Base-by-base conservation (phyloP, 2,329 filamentous ascomycete genomes). In the Aspergillus sp. region DNA sequence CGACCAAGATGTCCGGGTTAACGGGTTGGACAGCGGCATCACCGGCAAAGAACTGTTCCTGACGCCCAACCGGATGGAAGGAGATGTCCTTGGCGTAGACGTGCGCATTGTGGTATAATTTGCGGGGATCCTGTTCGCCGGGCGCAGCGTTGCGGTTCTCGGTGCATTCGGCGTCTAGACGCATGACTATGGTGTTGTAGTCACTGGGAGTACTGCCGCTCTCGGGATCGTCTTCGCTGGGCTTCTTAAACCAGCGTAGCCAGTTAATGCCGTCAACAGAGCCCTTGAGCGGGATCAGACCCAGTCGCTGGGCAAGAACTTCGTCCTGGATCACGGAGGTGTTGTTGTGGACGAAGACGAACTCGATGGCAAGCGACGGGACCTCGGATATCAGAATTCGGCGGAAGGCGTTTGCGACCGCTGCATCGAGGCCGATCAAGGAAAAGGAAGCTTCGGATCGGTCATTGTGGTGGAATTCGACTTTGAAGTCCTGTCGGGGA, bases 301-400 rank as follows among this genome's bases (percentile, higher is more conserved):
- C 91, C 19, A 98, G 71, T 27, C 91, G 75, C 58, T 91, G 84
- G 11, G 88, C 81, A 32, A 98, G 78, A 4, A 98, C 89, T 67
- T 98, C 91, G 57, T 98, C 91, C 60, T 96, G 89, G 52, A 98
- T 91, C 22, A 98, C 86, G 4, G 86, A 94, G 31, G 89, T 96
- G 69, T 98, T 98, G 69, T 95, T 93, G 57, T 85, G 75, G 43
- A 96, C 79, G 65, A 82, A 98, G 56, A 93, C 85, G 42, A 78
- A 80, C 69, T 98, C 91, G 52, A 98, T 88, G 46, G 93, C 91
- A 28, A 98, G 74, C 2, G 86, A 91, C 12, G 89, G 86, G 33
- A 98, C 83, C 67, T 98, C 93, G 47, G 89, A 75, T 60, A 98
- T 82, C 51, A 96, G 74, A 51, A 96, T 96, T 50, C 91, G 86